Percentiles rank a stretch among this genome's conserved stretches.
These are phyloP conservation scores for Neurospora pannonica DNA, from an alignment of 495 filamentous ascomycete species.

Conservation along the genomic window DNA sequence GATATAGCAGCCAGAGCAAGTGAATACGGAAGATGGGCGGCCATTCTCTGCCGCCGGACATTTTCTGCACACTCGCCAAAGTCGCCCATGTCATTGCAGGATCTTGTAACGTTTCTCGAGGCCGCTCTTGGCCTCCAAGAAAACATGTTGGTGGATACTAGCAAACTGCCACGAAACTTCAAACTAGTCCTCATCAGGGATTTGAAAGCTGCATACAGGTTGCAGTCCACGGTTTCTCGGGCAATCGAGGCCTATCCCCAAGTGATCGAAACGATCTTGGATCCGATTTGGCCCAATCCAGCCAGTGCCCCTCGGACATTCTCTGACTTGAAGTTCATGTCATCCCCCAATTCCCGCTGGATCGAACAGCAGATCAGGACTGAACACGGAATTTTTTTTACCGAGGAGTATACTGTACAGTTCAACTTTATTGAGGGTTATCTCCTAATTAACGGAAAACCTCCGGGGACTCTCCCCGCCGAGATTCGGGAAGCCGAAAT, in stretches of 20 bases:
- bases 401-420: not conserved
- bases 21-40: slow-evolving; percentile 1
- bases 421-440: not conserved
- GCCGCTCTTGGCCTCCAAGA: not conserved
- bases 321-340: not conserved
- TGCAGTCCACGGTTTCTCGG: not conserved
- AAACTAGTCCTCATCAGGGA: not conserved
- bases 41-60: slow-evolving; percentile 3
- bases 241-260: not conserved
- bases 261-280: not conserved
- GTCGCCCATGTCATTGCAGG: not conserved
- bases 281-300: not conserved
- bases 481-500: not conserved
- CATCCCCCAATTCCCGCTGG: not conserved
- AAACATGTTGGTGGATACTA: not conserved
- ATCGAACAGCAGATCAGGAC: not conserved
- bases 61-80: not conserved
- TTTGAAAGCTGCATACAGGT: not conserved
- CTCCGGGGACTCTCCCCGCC: not conserved
- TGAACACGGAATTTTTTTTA: not conserved
- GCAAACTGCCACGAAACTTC: not conserved
- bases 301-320: not conserved
- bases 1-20: not conserved
- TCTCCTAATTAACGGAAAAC: not conserved
- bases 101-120: not conserved